Conservation (phyloP, 345 rosid genomes). For the Citrus glauca region DNA sequence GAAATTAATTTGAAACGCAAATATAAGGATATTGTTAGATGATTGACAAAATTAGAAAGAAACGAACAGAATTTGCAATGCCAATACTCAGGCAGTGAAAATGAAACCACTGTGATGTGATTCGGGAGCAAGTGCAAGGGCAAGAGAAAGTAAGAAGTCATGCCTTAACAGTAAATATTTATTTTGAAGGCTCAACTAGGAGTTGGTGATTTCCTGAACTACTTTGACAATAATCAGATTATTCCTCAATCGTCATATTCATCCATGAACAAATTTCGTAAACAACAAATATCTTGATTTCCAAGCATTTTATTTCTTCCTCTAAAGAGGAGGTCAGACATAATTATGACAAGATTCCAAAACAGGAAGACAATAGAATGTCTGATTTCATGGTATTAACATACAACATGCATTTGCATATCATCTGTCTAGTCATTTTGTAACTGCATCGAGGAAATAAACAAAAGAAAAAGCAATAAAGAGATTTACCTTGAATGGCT, state of each 20-base stretch:
- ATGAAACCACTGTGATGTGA: background rate
- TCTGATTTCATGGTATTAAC: background rate
- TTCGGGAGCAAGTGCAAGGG: background rate
- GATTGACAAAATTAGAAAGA: background rate
- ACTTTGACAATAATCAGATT: background rate
- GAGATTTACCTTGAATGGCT: conserved; percentile 56
- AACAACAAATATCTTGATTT: background rate
- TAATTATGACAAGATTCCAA: background rate
- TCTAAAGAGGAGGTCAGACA: background rate
- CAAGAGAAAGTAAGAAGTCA: background rate
- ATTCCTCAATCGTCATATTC: background rate
- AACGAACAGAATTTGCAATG: background rate
- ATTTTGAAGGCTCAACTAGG: background rate
- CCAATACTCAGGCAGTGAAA: background rate
- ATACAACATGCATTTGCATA: background rate
- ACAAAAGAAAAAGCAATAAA: background rate
- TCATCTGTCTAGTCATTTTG: background rate
- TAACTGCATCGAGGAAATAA: background rate
- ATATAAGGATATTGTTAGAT: background rate
- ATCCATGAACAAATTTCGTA: background rate
- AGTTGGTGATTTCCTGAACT: background rate
- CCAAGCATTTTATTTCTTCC: background rate
- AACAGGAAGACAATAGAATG: background rate
- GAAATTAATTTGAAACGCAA: conserved; percentile 17
- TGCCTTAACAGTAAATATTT: background rate